A percentile compares a stretch with the other conserved stretches of the same genome.
Evolutionary conservation across 495 filamentous ascomycete species (phyloP).

Genomic region (Talaromyces wortmannii): DNA sequence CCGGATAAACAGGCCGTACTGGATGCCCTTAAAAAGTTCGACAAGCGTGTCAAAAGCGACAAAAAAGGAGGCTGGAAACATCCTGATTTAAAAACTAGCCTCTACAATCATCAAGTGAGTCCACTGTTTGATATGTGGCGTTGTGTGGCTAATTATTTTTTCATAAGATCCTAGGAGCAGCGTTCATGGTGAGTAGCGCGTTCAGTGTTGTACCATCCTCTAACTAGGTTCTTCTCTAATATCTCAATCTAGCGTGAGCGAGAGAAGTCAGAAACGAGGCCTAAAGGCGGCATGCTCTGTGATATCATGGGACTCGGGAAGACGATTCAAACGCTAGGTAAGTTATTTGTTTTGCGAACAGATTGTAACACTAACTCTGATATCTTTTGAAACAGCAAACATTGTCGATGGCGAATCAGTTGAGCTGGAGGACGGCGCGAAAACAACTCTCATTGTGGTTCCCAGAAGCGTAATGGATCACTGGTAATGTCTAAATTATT

Average conservation of each 20-base stretch:
- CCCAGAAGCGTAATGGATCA: conserved; percentile 33
- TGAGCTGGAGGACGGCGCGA: conserved; percentile 8
- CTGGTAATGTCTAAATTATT: conserved; percentile 18
- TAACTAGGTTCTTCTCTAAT: background rate
- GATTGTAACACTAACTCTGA: background rate
- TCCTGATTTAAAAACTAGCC: conserved; percentile 34
- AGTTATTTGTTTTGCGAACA: background rate
- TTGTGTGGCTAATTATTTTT: background rate
- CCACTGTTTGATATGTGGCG: background rate
- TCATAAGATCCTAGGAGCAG: conserved; percentile 36
- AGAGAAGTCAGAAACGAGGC: conserved; percentile 31
- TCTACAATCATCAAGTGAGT: conserved; percentile 44
- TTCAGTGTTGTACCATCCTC: too few species aligned
- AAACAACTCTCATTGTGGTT: conserved; percentile 46
- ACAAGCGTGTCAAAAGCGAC: conserved; percentile 21
- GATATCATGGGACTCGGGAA: conserved; percentile 65
- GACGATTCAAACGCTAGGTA: conserved; percentile 39
- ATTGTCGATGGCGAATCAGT: conserved; percentile 40
- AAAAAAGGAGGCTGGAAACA: conserved; percentile 37
- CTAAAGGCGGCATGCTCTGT: conserved; percentile 47
- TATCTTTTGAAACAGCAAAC: conserved; percentile 17
- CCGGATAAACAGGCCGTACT: conserved; percentile 12
- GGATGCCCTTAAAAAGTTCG: conserved; percentile 33
- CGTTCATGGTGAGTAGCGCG: conserved; percentile 41
- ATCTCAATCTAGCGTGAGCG: conserved; percentile 24